Conservation (phyloP, 768 basidiomycete genomes). For the Boletus insuetus region DNA sequence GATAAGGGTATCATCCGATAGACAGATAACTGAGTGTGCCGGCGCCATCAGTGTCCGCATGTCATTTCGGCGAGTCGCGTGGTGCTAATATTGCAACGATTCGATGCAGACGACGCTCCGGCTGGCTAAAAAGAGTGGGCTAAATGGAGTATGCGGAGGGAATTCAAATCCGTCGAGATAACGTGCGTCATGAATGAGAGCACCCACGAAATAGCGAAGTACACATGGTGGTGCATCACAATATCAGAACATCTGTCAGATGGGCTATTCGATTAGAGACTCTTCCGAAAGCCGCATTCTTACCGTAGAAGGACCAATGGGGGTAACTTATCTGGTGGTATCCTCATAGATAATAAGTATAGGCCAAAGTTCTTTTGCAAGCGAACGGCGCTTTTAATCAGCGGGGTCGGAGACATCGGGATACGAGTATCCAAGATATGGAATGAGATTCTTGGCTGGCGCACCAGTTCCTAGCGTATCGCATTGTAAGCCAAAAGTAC, state of each 20-base stretch:
- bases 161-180: neutral
- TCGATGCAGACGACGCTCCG: neutral
- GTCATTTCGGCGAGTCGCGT: neutral
- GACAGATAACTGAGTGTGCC: neutral
- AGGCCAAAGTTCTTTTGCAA: neutral
- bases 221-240: constrained; percentile 1
- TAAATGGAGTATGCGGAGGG: constrained; percentile 7
- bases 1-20: constrained; percentile 2
- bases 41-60: neutral
- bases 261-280: neutral
- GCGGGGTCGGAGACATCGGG: neutral
- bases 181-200: neutral
- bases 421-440: neutral
- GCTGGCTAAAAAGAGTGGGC: neutral
- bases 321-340: constrained; percentile 3
- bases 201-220: neutral
- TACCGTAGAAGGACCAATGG: constrained; percentile 8
- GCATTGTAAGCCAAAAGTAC: neutral
- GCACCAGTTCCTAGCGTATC: neutral
- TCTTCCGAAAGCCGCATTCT: neutral
- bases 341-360: neutral
- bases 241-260: neutral
- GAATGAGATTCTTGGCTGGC: neutral
- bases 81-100: neutral
- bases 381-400: neutral